These are phyloP conservation scores for Coemansia sp. DNA, from an alignment of 192 early-diverging fungal species.

Conservation along the genomic window DNA sequence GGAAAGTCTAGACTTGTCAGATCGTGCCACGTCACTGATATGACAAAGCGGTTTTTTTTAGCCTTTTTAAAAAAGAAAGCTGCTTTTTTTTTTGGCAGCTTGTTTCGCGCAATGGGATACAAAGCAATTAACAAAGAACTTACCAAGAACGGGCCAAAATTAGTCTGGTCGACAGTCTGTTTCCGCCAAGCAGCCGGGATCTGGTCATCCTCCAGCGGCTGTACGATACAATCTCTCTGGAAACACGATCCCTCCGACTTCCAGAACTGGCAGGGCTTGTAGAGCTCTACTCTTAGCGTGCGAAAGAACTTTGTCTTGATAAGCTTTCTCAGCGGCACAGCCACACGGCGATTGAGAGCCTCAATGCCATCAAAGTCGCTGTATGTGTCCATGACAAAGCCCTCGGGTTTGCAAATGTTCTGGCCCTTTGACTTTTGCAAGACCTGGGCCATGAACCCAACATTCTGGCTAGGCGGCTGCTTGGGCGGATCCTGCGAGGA, in stretches of 20 bases:
- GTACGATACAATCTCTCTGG: conserved; percentile 83
- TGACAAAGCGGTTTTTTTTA: neutral
- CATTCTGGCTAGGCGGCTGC: conserved; percentile 44
- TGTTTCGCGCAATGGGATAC: neutral
- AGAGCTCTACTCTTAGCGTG: conserved; percentile 89
- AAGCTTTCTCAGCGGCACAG: conserved; percentile 71
- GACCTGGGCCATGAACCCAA: conserved; percentile 58
- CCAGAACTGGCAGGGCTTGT: conserved; percentile 92
- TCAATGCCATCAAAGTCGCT: conserved; percentile 77
- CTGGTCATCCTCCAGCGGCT: conserved; percentile 74
- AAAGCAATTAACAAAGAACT: conserved; percentile 13
- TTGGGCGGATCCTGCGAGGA: neutral
- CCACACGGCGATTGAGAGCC: conserved; percentile 73
- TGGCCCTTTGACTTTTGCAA: conserved; percentile 57
- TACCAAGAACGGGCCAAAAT: conserved; percentile 64
- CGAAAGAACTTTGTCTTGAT: conserved; percentile 87
- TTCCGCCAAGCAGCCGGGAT: conserved; percentile 60
- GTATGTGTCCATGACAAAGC: conserved; percentile 50
- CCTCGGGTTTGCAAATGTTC: conserved; percentile 61
- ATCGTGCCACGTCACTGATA: conserved; percentile 36
- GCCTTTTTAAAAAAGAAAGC: neutral
- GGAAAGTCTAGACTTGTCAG: conserved; percentile 1
- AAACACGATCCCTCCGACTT: conserved; percentile 79
- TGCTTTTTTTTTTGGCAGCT: neutral
- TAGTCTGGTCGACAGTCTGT: conserved; percentile 71